These are phyloP conservation scores for Keqinozyma sinolaborantium DNA, from an alignment of 1,139 yeast species.

Conservation along the genomic window DNA sequence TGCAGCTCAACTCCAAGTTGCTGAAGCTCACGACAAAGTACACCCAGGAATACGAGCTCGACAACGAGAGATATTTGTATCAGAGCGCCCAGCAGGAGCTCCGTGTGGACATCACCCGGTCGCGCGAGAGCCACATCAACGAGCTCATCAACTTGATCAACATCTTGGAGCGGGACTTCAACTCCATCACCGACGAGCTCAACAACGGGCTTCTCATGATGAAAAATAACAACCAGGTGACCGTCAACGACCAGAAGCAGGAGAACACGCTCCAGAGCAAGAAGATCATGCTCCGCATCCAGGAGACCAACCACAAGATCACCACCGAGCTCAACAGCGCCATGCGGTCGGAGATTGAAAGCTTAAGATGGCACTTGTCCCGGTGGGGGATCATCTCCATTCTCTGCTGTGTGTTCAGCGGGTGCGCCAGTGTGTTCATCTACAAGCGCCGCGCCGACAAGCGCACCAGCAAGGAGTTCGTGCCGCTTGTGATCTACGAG, in stretches of 20 bases:
- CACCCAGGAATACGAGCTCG: constrained; percentile 68
- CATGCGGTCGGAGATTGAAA: constrained; percentile 82
- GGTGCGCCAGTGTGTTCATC: constrained; percentile 41
- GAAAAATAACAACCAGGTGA: constrained; percentile 77
- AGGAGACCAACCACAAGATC: constrained; percentile 83
- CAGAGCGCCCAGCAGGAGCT: constrained; percentile 93
- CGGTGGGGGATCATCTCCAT: constrained; percentile 78
- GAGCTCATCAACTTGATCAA: constrained; percentile 67
- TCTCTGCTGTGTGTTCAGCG: constrained; percentile 36
- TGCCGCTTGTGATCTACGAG: constrained; percentile 44
- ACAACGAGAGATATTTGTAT: constrained; percentile 82
- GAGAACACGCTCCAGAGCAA: constrained; percentile 79
- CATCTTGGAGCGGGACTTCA: constrained; percentile 68
- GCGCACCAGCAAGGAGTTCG: constrained; percentile 30
- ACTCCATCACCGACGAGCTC: constrained; percentile 71
- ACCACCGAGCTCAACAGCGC: constrained; percentile 80
- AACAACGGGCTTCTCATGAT: constrained; percentile 64
- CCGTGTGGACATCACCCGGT: constrained; percentile 70
- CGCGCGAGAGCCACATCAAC: constrained; percentile 69
- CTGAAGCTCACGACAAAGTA: constrained; percentile 54
- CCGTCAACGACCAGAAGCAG: constrained; percentile 81
- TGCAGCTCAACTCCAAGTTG: constrained; percentile 52
- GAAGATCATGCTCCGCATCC: constrained; percentile 64
- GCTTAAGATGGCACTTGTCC: constrained; percentile 89
- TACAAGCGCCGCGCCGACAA: constrained; percentile 24